Percentiles rank a stretch among this genome's conserved stretches.
Conservation (phyloP, 768 basidiomycete species). For the Russula foetens region DNA sequence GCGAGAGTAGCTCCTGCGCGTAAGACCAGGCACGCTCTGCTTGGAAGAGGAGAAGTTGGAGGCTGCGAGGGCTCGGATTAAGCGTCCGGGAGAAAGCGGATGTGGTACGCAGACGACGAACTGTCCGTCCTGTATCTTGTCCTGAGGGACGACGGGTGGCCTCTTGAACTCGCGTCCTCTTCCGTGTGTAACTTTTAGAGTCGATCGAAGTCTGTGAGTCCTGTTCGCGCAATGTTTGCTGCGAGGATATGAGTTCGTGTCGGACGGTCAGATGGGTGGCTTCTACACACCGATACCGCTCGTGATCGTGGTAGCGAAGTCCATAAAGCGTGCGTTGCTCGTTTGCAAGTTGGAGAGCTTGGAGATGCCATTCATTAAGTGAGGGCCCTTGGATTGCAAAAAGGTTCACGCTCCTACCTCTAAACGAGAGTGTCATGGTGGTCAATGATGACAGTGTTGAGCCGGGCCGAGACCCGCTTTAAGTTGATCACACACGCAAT, state of each 20-base stretch:
- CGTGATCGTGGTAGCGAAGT: slow-evolving; percentile 81
- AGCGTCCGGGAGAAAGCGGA: slow-evolving; percentile 4
- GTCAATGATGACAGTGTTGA: slow-evolving; percentile 14
- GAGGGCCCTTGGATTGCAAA: not conserved
- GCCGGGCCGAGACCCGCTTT: slow-evolving; percentile 3
- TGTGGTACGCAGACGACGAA: slow-evolving; percentile 32
- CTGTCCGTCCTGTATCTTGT: slow-evolving; percentile 81
- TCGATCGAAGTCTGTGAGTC: slow-evolving; percentile 79
- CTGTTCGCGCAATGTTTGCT: slow-evolving; percentile 91
- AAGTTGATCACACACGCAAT: too few relatives aligned
- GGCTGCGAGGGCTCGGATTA: slow-evolving; percentile 32
- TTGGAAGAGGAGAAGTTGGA: slow-evolving; percentile 82
- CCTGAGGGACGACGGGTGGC: slow-evolving; percentile 53
- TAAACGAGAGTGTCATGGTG: slow-evolving; percentile 27
- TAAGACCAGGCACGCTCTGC: slow-evolving; percentile 90
- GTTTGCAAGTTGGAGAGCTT: slow-evolving; percentile 81
- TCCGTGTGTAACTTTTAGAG: slow-evolving; percentile 79
- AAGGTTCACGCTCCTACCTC: slow-evolving; percentile 30
- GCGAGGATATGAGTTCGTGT: not conserved
- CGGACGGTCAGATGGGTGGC: not conserved
- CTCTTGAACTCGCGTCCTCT: slow-evolving; percentile 90
- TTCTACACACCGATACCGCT: slow-evolving; percentile 63
- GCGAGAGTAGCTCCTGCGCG: slow-evolving; percentile 65
- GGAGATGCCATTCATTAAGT: not conserved
- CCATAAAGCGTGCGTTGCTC: slow-evolving; percentile 90